These are phyloP conservation scores for Exserohilum turcica DNA, from an alignment of 2,329 filamentous ascomycete genomes.

Conservation along the genomic window DNA sequence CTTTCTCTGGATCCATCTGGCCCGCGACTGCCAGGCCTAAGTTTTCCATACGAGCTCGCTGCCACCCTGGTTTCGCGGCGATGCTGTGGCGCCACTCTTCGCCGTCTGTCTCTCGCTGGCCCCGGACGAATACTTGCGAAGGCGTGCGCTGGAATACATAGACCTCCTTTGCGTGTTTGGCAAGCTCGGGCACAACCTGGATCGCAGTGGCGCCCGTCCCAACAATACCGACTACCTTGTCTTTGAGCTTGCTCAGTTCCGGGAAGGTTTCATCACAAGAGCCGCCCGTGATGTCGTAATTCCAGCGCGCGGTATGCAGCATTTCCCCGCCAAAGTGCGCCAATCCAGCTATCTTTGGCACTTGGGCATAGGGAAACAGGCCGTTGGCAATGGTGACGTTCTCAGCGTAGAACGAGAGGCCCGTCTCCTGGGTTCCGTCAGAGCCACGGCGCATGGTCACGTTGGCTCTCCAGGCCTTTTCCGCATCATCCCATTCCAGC, in stretches of 20 bases:
- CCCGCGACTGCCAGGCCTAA: conserved; percentile 45
- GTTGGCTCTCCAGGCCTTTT: conserved; percentile 39
- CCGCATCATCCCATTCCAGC: conserved; percentile 55
- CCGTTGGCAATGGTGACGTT: conserved; percentile 49
- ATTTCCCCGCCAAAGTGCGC: conserved; percentile 47
- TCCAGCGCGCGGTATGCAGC: conserved; percentile 54
- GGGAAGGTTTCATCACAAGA: conserved; percentile 28
- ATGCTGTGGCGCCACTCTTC: conserved; percentile 51
- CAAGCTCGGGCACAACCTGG: conserved; percentile 50
- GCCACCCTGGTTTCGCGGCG: conserved; percentile 52
- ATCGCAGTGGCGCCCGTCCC: conserved; percentile 54
- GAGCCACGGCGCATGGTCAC: conserved; percentile 22
- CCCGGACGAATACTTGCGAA: conserved; percentile 43
- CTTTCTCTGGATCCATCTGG: conserved; percentile 25
- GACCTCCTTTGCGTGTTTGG: conserved; percentile 46
- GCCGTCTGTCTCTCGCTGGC: conserved; percentile 49
- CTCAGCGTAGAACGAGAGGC: conserved; percentile 32
- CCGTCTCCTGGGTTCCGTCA: conserved; percentile 18
- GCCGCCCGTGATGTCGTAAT: conserved; percentile 52
- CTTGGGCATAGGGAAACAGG: conserved; percentile 52
- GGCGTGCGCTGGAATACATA: conserved; percentile 54
- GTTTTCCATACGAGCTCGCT: conserved; percentile 51
- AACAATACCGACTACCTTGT: conserved; percentile 52
- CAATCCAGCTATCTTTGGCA: conserved; percentile 52
- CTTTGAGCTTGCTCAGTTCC: conserved; percentile 36